Base-by-base conservation (phyloP, 768 basidiomycete genomes). In the Phlebiopsis gigantea region DNA sequence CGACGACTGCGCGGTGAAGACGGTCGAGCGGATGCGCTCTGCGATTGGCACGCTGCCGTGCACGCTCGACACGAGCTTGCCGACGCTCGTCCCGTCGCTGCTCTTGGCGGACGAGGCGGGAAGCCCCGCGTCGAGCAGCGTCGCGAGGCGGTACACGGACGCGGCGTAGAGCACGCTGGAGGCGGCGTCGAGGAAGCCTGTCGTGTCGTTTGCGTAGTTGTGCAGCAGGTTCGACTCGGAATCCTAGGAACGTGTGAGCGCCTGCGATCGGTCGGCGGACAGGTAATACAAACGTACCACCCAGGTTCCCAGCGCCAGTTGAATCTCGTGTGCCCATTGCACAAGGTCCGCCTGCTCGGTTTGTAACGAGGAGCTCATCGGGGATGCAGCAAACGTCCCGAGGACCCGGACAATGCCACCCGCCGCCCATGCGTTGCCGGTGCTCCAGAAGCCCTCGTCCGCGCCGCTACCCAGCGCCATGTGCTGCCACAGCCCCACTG, bases 371-470 rank as follows among this genome's bases (percentile, higher is more conserved):
- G 72, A 72, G 1, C 78, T 72, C 58, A 75, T 90, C 48, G 77
- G 71, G 0, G 88, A 88, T 29, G 80, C 72, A 61, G 80, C 74
- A 56, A 93, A 85, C 1, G 90, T 93, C 1, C 80, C 84, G 0
- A 88, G 74, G 2, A 94, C 93, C 5, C 93, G 84, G 9, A 90
- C 73, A 79, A 93, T 93, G 0, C 93, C 93, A 17, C 84, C 87
- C 0, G 90, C 90, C 0, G 88, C 93, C 93, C 93, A 96, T 2
- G 75, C 93, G 56, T 94, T 93, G 0, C 92, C 92, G 88, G 48
- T 25, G 22, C 10, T 81, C 90, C 90, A 94, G 63, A 88, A 85
- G 0, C 90, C 89, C 4, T 71, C 62, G 62, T 94, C 91, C 24
- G 71, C 73, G 25, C 63, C 39, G 8, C 53, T 31, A 9, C 90